Evolutionary conservation across 1,139 yeast genomes (phyloP).

Genomic region (Taphrina flavorubra): DNA sequence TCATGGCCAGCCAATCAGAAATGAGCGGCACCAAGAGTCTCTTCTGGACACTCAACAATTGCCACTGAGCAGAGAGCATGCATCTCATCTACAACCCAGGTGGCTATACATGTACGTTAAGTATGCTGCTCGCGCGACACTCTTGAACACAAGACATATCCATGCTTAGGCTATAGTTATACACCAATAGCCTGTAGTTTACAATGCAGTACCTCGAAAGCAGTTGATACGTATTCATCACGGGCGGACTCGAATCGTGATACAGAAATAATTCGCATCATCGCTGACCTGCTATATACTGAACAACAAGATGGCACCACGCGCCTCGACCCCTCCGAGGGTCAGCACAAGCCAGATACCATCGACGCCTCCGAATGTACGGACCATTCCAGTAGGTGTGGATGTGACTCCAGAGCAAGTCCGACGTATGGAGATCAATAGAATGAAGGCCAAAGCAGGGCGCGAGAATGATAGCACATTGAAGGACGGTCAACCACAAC

Average conservation of each 20-base stretch:
- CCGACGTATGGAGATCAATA: constrained; percentile 44
- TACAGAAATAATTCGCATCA: too few species aligned
- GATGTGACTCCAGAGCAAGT: constrained; percentile 42
- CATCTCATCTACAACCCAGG: too few species aligned
- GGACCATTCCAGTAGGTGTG: constrained; percentile 13
- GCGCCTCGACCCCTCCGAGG: constrained; percentile 37
- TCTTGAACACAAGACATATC: too few species aligned
- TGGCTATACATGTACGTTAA: too few species aligned
- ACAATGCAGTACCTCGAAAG: too few species aligned
- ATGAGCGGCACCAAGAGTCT: neutral
- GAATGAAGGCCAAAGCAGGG: constrained; percentile 46
- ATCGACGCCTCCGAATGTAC: constrained; percentile 32
- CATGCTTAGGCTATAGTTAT: too few species aligned
- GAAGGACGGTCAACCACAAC: constrained; percentile 43
- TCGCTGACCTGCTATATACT: neutral
- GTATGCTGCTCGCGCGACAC: too few species aligned
- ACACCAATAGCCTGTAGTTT: too few species aligned
- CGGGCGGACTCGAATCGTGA: too few species aligned
- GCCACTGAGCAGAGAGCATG: too few species aligned
- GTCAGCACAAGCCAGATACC: neutral
- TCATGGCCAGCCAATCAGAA: neutral
- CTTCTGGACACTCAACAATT: too few species aligned
- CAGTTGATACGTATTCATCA: too few species aligned
- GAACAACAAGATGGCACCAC: neutral
- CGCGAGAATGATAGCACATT: constrained; percentile 39